Evolutionary conservation across 2,329 filamentous ascomycete genomes (phyloP).

Genomic region (Paecilomyces sp.): DNA sequence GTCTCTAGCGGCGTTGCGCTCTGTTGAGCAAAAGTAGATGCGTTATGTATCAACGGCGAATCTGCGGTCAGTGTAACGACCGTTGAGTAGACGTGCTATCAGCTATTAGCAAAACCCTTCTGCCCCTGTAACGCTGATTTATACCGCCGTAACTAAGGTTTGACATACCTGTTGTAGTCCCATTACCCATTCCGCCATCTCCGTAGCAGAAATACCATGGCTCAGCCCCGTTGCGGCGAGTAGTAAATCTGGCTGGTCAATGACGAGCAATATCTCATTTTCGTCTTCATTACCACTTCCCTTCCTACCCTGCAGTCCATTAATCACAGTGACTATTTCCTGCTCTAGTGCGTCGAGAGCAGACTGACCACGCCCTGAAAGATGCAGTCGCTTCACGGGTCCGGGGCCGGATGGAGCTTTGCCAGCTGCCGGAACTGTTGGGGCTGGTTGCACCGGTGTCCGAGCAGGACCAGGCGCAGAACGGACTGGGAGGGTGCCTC

Average conservation of each 20-base stretch:
- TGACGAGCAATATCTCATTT: slow-evolving; percentile 47
- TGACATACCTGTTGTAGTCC: slow-evolving; percentile 56
- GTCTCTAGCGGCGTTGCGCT: slow-evolving; percentile 61
- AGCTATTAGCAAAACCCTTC: neutral
- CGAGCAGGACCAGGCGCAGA: slow-evolving; percentile 16
- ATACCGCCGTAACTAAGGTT: too few species aligned
- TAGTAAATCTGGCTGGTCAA: slow-evolving; percentile 61
- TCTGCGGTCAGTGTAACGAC: slow-evolving; percentile 67
- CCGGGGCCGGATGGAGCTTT: slow-evolving; percentile 12
- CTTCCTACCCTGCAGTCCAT: slow-evolving; percentile 17
- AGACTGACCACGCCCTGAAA: slow-evolving; percentile 19
- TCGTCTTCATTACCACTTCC: slow-evolving; percentile 15
- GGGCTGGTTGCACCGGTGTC: slow-evolving; percentile 10
- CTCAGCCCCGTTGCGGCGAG: slow-evolving; percentile 51
- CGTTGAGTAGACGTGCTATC: slow-evolving; percentile 56
- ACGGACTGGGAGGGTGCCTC: slow-evolving; percentile 21
- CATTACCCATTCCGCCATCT: slow-evolving; percentile 52
- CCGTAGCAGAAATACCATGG: slow-evolving; percentile 33
- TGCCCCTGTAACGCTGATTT: neutral
- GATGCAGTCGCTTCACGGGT: slow-evolving; percentile 19
- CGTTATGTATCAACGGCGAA: slow-evolving; percentile 56
- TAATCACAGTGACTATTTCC: slow-evolving; percentile 25
- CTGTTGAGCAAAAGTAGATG: slow-evolving; percentile 24
- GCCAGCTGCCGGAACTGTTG: slow-evolving; percentile 2
- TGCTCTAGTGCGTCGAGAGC: slow-evolving; percentile 28